Evolutionary conservation across 768 basidiomycete species (phyloP), one percentile per base, ranked within the genome.

Genomic region (Panaeolus cyanescens): DNA sequence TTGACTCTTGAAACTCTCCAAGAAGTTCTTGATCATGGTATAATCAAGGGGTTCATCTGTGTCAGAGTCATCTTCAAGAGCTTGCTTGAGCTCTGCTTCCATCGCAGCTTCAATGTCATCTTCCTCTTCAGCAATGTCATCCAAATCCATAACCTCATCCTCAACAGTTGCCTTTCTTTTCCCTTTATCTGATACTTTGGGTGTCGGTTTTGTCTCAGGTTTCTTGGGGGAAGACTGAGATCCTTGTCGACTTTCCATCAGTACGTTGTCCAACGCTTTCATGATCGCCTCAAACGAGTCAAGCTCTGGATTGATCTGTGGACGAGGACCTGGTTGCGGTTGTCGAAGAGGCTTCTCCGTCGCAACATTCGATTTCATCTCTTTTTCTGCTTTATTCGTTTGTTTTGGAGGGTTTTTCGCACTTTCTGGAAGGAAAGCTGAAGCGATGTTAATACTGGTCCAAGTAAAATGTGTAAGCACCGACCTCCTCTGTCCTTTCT

Each of bases 231-330:
- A 50, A 13, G 39, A 55, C 31, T 66, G 72, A 65, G 77, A 80
- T 4, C 45, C 45, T 50, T 50, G 25, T 13, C 45, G 45, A 45
- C 76, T 72, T 15, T 80, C 84, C 19, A 79, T 79, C 31, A 99
- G 80, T 66, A 97, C 92, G 17, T 79, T 84, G 66, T 99, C 97
- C 89, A 99, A 93, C 2, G 95, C 95, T 69, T 86, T 84, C 97
- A 99, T 99, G 32, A 99, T 93, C 1, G 91, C 85, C 70, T 99
- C 97, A 64, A 99, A 99, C 0, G 95, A 95, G 71, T 96, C 85
- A 20, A 99, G 80, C 53, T 88, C 85, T 3, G 88, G 84, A 71
- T 95, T 91, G 6, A 75, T 71, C 57, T 76, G 79, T 12, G 79
- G 79, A 19, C 75, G 76, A 15, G 77, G 73, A 3, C 75, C 78